Base-by-base conservation (phyloP, 352 stramenopile genomes). In the Phytophthora vignae region DNA sequence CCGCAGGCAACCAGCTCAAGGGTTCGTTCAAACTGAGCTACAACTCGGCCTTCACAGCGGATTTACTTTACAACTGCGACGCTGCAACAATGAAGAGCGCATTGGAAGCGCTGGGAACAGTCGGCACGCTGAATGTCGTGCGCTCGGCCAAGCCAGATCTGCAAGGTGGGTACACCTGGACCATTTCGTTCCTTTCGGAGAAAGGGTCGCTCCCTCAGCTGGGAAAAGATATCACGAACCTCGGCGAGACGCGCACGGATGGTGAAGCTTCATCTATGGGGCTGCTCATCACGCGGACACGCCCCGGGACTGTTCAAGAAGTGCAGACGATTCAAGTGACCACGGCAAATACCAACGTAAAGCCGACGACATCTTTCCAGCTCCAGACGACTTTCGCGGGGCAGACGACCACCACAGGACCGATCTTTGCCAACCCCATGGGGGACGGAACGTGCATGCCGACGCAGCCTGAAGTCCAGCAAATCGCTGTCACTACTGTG, bases 151-250 rank as follows among this genome's bases (percentile, higher is more conserved):
- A 76, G 3, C 75, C 93, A 4, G 91, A 98, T 70, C 73, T 84
- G 5, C 88, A 98, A 65, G 88, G 87, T 5, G 94, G 95, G 0
- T 98, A 95, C 76, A 98, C 88, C 55, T 99, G 96, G 96, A 97
- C 89, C n/a, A 83, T 99, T 14, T 97, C 91, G 25, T 98, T 98
- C 64, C 72, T 97, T 46, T 95, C 87, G 14, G 53, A 79, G n/a
- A 83, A 85, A 62, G 90, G 90, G 2, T 63, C 73, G 1, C 33
- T 94, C 2, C 7, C 29, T 2, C 50, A 79, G 8, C 69, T 97
- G 17, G 68, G 55, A 14, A 76, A 21, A 10, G 71, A 76, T 12
- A 29, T 77, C 1, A 73, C 76, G 0, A 67, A 70, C 6, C 66
- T 96, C 2, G 77, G 48, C 0, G 90, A 96, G 60, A 87, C 85